Evolutionary conservation across 805 yeast species (phyloP), one percentile per base, ranked within the genome.

Genomic region (Yarrowia sp.): DNA sequence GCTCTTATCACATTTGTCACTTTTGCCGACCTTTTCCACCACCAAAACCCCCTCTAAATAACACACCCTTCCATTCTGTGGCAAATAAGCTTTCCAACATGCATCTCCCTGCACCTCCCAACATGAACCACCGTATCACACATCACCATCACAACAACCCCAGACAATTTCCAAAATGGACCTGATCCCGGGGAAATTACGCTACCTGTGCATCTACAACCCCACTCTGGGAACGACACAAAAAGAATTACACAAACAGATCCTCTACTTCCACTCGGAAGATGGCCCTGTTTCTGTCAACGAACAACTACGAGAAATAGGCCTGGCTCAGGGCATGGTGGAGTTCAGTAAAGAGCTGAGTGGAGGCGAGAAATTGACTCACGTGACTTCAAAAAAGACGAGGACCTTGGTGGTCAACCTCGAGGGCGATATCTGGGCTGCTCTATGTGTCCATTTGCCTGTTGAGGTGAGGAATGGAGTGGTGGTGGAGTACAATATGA

Each of bases 311-410:
- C 72, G 81, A 36, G 77, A 76, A 26, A 76, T 83, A 19, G 85
- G 86, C 1, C 72, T 83, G 40, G 76, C 83, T 3, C 82, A 82
- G 66, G 86, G 84, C 1, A 72, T 80, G 26, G 71, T 72, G 19
- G 75, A 71, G 61, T 71, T 75, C 40, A 65, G 71, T n/a, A 67
- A 69, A n/a, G 74, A 70, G 41, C 73, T 75, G 35, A 59, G 74
- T 10, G 69, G 63, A 15, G 73, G 73, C 2, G 69, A 67, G 65
- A 70, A 71, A 3, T 69, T 72, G 36, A 65, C 70, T 11, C 41
- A 69, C 58, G 73, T 81, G 16, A 81, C 79, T 40, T 79, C 83
- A 5, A 76, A 74, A 61, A 73, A 74, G 48, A 71, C 80, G 3
- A 67, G 82, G 14, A 75, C 77, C 1, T 71, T 81, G 11, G 72